phyloP scores from a whole-genome alignment of 78 protist species.

The Ministeria vibrans region DNA sequence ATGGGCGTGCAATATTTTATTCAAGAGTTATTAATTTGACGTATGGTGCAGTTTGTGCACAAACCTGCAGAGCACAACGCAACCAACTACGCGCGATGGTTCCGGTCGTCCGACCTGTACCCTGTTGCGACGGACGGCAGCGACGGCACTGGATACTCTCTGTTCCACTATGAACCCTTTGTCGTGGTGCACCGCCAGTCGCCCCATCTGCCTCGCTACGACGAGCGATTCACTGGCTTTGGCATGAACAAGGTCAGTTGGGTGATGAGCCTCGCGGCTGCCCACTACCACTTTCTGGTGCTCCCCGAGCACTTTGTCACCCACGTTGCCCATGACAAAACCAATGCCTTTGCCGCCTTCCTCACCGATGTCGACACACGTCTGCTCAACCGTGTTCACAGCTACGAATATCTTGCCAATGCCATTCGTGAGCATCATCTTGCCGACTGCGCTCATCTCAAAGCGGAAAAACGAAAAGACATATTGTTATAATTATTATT shows the following conservation, averaged over 20 bases:
- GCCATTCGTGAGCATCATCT: too few species aligned
- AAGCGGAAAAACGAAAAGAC: too few species aligned
- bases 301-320: not conserved
- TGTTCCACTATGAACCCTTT: not conserved
- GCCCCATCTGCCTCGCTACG: not conserved
- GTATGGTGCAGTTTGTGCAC: not conserved
- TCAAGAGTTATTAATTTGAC: not conserved
- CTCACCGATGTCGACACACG: not conserved
- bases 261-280: not conserved
- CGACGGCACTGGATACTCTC: not conserved
- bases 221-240: conserved; percentile 1
- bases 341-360: not conserved
- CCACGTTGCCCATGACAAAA: not conserved
- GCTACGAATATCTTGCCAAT: not conserved
- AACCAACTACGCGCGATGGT: conserved; percentile 6
- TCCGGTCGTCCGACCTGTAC: not conserved
- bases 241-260: conserved; percentile 3
- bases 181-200: not conserved
- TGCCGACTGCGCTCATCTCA: too few species aligned
- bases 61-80: not conserved
- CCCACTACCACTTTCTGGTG: not conserved
- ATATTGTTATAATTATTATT: too few species aligned
- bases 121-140: not conserved
- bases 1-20: not conserved
- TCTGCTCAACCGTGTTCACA: not conserved